phyloP scores from a whole-genome alignment of 2,329 filamentous ascomycete species.

The Fusarium liriodendri region DNA sequence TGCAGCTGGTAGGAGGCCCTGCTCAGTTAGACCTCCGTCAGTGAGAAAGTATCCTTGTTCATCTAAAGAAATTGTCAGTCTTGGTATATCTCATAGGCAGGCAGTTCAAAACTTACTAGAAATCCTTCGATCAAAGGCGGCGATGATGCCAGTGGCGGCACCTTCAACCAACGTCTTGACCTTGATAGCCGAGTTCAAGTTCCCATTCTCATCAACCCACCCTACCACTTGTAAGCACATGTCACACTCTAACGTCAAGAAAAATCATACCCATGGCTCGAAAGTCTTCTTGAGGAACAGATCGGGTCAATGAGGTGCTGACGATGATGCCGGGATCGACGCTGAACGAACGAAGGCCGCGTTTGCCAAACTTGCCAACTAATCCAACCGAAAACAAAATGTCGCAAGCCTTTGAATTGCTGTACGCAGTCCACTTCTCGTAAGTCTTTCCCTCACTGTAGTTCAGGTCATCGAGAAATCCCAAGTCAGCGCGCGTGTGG shows the following conservation, averaged over 20 bases:
- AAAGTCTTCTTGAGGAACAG: not conserved
- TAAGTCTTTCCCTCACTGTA: not conserved
- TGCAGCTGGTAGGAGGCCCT: not conserved
- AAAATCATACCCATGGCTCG: not conserved
- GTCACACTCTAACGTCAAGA: fast-evolving
- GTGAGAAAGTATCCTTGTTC: not conserved
- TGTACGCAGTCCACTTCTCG: not conserved
- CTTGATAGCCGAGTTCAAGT: not conserved
- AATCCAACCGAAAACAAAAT: not conserved
- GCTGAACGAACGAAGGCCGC: not conserved
- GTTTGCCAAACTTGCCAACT: not conserved
- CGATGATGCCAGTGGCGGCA: not conserved
- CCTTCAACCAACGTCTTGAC: not conserved
- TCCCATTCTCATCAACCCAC: not conserved
- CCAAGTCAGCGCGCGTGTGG: not conserved
- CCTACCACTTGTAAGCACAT: not conserved
- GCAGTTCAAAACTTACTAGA: not conserved
- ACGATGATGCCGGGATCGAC: not conserved
- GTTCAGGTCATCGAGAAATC: not conserved
- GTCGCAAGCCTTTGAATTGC: not conserved
- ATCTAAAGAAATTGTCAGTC: not conserved
- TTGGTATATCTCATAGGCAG: too few species aligned
- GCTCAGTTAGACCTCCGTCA: not conserved
- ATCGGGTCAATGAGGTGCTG: not conserved
- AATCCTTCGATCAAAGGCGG: not conserved